Base-by-base conservation (phyloP, 495 filamentous ascomycete genomes). In the Amphirosellinia nigrospora region DNA sequence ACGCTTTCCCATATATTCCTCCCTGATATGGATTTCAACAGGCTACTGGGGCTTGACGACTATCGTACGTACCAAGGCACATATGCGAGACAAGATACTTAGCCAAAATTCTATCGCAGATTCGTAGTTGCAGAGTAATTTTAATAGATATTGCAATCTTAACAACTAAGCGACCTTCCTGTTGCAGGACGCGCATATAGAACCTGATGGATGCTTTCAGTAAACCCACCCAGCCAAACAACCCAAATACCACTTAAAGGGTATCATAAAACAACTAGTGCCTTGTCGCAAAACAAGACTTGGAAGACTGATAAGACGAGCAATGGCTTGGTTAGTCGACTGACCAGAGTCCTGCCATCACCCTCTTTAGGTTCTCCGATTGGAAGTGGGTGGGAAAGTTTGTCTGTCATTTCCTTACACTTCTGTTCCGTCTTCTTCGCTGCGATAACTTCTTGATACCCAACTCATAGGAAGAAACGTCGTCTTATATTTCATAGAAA, bases 271-370 rank as follows among this genome's bases (percentile, higher is more conserved):
- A 38, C 21, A n/a, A n/a, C n/a, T n/a, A 36, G 72, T 84, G 23
- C 76, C 78, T 73, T 78, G 81, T 53, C 79, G 56, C 3, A 23
- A 15, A 59, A 39, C 56, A 36, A 36, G 32, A 39, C 34, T 34
- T n/a, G n/a, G 53, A 21, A 32, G 39, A 2, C 6, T 21, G 39
- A 38, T 23, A n/a, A 21, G 11, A 39, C 1, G 34, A 19, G 39
- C 32, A 38, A 38, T 36, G 9, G 30, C 10, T 16, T 23, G 16
- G 32, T 19, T 10, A 34, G 8, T 39, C 56, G 48, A 52, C 21
- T 7, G 26, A 26, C 23, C 23, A 52, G 21, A 11, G 48, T 13
- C 23, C 48, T 52, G 13, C 48, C 13, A 9, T 21, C 21, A 26
- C 4, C 23, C 21, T 10, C 11, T 48, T 48, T 23, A 21, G 23